Evolutionary conservation across 1,139 yeast species (phyloP), one percentile per base, ranked within the genome.

Genomic region (Lodderomyces jiufengensis): DNA sequence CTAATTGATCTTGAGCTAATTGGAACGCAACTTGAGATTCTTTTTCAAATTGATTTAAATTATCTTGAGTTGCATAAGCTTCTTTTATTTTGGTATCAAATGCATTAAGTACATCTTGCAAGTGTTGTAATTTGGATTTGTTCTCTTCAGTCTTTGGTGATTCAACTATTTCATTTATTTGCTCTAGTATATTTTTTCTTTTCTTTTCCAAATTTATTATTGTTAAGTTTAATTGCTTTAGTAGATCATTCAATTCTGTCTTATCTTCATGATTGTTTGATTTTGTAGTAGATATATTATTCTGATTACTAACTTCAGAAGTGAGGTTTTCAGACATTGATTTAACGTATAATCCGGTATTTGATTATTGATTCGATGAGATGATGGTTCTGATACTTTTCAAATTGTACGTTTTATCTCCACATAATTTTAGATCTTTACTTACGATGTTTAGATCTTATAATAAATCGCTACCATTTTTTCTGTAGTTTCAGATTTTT

Each of bases 11-110:
- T 18, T 18, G 20, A 5, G 20, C 20, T 7, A 18, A 5, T 18
- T 18, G 20, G 7, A 18, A 18, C 5, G 20, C 20, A 18, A 18
- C 7, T 18, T 18, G 20, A 18, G 11, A 22, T 14, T 52, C 44
- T n/a, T 54, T 45, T 21, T 55, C 51, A 26, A 67, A 52, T 21
- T 61, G 44, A 24, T 50, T 47, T 32, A 67, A 47, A 36, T 66
- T 63, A 28, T 50, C 46, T 44, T 59, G 46, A 5, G 78, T 62
- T 31, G 50, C 52, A 20, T 65, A 47, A 2, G 80, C 78, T 28
- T 72, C 73, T 11, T 55, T 50, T 9, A 79, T 63, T 41, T 73
- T 76, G 5, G 40, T 45, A 12, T 60, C 56, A 33, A 80, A 58
- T 29, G 64, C 65, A 2, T 45, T 50, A 2, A 18, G 5, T 5